Conservation (phyloP, 768 basidiomycete species). For the Filobasidium wieringae region DNA sequence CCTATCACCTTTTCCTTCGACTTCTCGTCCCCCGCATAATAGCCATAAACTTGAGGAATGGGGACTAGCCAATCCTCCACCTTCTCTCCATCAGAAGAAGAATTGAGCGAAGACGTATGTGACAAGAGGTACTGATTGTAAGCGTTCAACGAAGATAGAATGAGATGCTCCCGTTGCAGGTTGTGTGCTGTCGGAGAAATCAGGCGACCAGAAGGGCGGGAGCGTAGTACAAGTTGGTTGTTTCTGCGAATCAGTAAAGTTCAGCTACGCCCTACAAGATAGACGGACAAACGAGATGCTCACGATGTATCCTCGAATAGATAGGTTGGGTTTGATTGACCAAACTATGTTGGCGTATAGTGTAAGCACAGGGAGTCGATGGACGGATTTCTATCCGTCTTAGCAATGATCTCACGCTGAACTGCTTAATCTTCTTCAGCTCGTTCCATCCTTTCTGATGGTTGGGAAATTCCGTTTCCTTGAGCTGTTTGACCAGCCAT, state of each 20-base stretch:
- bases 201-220: conserved; percentile 79
- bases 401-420: conserved; percentile 53
- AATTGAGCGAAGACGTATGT: conserved; percentile 42
- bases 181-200: conserved; percentile 87
- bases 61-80: conserved; percentile 48
- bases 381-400: not conserved
- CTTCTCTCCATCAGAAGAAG: conserved; percentile 19
- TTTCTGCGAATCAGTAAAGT: conserved; percentile 5
- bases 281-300: conserved; percentile 40
- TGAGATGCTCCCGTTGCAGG: conserved; percentile 81
- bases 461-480: not conserved
- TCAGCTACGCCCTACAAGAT: too few relatives aligned
- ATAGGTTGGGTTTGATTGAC: conserved; percentile 95
- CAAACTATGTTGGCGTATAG: conserved; percentile 58
- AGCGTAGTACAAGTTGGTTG: conserved; percentile 68
- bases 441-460: not conserved
- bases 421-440: conserved; percentile 61
- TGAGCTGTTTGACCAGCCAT: not conserved
- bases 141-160: conserved; percentile 62
- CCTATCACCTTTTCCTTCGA: not conserved
- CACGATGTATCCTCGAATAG: conserved; percentile 70
- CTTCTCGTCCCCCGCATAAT: conserved; percentile 41
- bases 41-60: conserved; percentile 66
- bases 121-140: conserved; percentile 50
- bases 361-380: not conserved